Conservation (phyloP, 2,329 filamentous ascomycete species). For the Aureobasidium sp. region DNA sequence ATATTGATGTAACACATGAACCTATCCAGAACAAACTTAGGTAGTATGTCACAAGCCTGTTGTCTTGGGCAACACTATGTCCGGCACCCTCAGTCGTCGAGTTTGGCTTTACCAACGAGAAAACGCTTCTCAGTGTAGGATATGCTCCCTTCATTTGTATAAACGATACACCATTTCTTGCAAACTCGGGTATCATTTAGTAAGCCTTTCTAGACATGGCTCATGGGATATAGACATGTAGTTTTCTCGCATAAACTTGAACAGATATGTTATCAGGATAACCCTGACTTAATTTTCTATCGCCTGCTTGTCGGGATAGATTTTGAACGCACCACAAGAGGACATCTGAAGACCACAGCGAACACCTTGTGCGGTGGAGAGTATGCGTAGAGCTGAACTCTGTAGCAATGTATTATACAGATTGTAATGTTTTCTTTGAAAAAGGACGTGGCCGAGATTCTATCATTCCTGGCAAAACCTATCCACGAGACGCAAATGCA, state of each 20-base stretch:
- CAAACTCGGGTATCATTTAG: too few species aligned
- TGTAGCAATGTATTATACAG: not conserved
- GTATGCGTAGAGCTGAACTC: not conserved
- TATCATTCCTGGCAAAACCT: too few species aligned
- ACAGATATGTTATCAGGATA: not conserved
- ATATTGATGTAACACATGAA: conserved; percentile 27
- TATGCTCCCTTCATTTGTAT: too few species aligned
- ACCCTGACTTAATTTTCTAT: not conserved
- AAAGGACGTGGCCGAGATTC: not conserved
- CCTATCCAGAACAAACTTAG: not conserved
- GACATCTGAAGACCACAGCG: not conserved
- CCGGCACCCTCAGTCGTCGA: too few species aligned
- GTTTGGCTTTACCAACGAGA: too few species aligned
- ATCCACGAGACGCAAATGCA: not conserved
- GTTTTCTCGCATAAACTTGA: too few species aligned
- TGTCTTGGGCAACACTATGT: not conserved
- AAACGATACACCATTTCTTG: too few species aligned
- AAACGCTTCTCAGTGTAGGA: too few species aligned
- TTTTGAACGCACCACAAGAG: not conserved
- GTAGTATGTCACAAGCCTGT: too few species aligned
- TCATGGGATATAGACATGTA: too few species aligned
- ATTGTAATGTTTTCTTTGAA: not conserved
- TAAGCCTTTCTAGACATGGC: too few species aligned
- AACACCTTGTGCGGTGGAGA: too few species aligned
- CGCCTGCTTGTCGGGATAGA: not conserved